Evolutionary conservation across 805 yeast genomes (phyloP), one percentile per base, ranked within the genome.

Genomic region (Candida vartiovaarae): DNA sequence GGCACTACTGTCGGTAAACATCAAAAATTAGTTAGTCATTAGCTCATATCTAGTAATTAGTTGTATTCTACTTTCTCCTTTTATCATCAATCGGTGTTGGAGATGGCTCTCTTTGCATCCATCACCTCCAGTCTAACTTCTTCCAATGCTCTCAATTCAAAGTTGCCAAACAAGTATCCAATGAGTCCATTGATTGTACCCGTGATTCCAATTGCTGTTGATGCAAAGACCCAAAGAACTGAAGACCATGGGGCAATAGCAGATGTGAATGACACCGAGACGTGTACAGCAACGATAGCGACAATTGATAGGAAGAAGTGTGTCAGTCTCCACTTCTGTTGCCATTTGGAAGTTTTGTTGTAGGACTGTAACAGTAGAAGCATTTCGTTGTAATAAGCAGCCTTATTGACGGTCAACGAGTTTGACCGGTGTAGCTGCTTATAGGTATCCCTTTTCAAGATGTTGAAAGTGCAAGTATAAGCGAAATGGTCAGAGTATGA

Each of bases 401-500:
- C 39, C 24, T 43, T 36, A 15, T 33, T 37, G 8, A 34, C 37
- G 1, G 34, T 36, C 20, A 29, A 41, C 28, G 40, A 41, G 25
- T 42, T 34, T 43, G 43, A 38, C 38, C 48, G 29, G 34, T 30
- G 39, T 15, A 28, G 25, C 34, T 31, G 27, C 24, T 23, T 35
- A 20, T 38, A 34, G 28, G 33, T 26, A 33, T 32, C 36, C 33
- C 31, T 39, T 10, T 26, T 24, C 20, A 57, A 43, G 3, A 70
- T 46, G 39, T 66, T 59, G 35, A 78, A 53, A 1, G 69, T 63
- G 35, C 78, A 71, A 1, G 72, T 54, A 54, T 83, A 85, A 0
- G 91, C 99, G 70, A 93, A 93, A 67, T 93, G 99, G 59, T 93
- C 99, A 1, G 96, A 87, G 49, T 76, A 82, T 4, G 95, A 84